Conservation (phyloP, 140 eudicot genomes). For the Senecio squalidus region DNA sequence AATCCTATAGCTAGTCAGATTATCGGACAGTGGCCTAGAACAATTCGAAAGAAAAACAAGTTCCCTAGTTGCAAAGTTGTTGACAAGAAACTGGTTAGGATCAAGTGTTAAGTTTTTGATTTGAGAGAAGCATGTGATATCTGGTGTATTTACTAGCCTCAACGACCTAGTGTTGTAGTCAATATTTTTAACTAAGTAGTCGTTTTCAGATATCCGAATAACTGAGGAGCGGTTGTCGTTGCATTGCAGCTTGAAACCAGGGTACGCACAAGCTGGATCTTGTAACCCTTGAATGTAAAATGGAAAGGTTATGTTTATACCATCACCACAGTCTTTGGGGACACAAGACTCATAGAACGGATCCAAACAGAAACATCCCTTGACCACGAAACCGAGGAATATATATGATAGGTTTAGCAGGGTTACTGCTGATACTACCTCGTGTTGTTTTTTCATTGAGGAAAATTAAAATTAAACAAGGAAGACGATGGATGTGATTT, state of each 20-base stretch:
- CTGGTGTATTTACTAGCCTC: not conserved
- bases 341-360: slow-evolving; percentile 27
- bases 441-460: slow-evolving; percentile 1
- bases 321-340: slow-evolving; percentile 27
- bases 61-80: not conserved
- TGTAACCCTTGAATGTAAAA: slow-evolving; percentile 29
- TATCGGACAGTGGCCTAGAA: not conserved
- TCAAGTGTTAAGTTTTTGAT: slow-evolving; percentile 1
- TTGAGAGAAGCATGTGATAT: not conserved
- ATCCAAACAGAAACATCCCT: slow-evolving; percentile 5
- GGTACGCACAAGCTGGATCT: slow-evolving; percentile 36
- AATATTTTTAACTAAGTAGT: slow-evolving; percentile 6
- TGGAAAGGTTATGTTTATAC: slow-evolving; percentile 36
- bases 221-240: not conserved
- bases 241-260: slow-evolving; percentile 39
- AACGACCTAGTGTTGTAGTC: not conserved
- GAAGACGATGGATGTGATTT: no score
- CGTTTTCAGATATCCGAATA: not conserved
- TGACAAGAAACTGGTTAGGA: not conserved
- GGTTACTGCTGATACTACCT: not conserved
- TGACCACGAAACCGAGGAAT: not conserved
- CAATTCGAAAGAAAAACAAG: slow-evolving; percentile 5
- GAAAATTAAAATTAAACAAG: no score
- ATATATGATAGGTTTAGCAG: not conserved
- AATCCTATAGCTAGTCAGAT: slow-evolving; percentile 4